Evolutionary conservation across 2,329 filamentous ascomycete species (phyloP).

Genomic region (Claviceps paspali): DNA sequence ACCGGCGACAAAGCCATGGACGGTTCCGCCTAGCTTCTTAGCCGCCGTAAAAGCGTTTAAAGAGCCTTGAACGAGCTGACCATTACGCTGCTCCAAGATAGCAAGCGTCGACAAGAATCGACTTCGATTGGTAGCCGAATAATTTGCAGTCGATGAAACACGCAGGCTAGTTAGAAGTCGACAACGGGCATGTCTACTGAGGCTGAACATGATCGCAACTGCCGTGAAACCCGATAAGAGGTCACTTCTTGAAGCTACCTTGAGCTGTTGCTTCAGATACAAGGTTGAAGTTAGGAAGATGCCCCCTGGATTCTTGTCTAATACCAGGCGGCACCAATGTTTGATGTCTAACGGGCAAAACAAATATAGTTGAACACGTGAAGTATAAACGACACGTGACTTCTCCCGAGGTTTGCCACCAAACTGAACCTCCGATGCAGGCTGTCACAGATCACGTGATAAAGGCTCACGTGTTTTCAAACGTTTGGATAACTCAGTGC

Average conservation of each 20-base stretch:
- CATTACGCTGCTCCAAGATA: conserved; percentile 82
- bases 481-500: no score
- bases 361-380: no score
- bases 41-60: conserved; percentile 77
- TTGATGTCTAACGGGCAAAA: no score
- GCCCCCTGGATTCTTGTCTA: conserved; percentile 11
- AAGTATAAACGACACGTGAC: no score
- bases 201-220: conserved; percentile 15
- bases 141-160: background rate
- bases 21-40: conserved; percentile 66
- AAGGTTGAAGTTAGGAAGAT: conserved; percentile 8
- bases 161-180: background rate
- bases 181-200: conserved; percentile 13
- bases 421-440: no score
- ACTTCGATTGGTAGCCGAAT: background rate
- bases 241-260: background rate
- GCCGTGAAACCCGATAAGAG: background rate
- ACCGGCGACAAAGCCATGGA: conserved; percentile 82
- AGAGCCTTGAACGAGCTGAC: conserved; percentile 69
- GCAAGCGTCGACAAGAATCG: conserved; percentile 63
- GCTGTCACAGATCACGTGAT: no score
- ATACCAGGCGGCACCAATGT: background rate
- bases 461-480: conserved; percentile 1
- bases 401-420: background rate
- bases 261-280: background rate